Evolutionary conservation across 2,329 filamentous ascomycete genomes (phyloP).

Genomic region (Fusarium sp.): DNA sequence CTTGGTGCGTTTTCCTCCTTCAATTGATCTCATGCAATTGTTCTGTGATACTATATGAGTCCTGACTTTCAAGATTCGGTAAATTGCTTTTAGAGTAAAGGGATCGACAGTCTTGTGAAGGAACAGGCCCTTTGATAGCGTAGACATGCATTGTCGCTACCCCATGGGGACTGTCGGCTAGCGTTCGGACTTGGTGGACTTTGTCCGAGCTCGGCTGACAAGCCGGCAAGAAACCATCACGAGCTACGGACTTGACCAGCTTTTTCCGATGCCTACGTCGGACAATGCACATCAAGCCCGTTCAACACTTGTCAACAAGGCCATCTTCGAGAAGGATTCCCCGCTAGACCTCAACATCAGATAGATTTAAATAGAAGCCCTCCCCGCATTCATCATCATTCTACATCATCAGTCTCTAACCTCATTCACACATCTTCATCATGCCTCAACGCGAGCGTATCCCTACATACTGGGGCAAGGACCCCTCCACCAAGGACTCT

Average conservation of each 20-base stretch:
- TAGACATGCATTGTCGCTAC: neutral
- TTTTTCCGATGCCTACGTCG: neutral
- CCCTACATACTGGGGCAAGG: constrained; percentile 42
- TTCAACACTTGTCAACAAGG: neutral
- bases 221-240: neutral
- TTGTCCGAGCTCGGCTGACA: neutral
- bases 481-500: constrained; percentile 47
- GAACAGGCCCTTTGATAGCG: neutral
- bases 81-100: accelerated
- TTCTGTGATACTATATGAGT: neutral
- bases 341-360: neutral
- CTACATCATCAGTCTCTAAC: neutral
- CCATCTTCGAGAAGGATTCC: neutral
- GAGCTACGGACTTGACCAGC: neutral
- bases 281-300: neutral
- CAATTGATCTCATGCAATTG: neutral
- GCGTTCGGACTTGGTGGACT: neutral
- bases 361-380: neutral
- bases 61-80: neutral
- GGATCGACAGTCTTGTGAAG: neutral
- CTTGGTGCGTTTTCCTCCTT: neutral
- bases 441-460: constrained; percentile 49
- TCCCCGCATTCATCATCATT: neutral
- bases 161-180: neutral
- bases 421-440: neutral